Evolutionary conservation across 2,329 filamentous ascomycete species (phyloP).

Genomic region (Trichoderma koningiopsis): DNA sequence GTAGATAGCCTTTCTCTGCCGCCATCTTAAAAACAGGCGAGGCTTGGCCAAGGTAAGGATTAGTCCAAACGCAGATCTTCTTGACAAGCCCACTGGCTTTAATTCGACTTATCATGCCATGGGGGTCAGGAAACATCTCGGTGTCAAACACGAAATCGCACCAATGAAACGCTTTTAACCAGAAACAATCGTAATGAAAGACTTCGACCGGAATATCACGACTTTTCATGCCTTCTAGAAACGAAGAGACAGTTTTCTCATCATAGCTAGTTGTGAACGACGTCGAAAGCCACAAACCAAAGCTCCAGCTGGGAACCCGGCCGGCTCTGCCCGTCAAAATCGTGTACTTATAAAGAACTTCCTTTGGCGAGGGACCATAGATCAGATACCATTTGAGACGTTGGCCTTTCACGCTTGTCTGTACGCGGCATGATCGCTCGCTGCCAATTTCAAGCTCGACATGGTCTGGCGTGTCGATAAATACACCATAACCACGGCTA

Average conservation of each 20-base stretch:
- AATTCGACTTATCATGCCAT: slow-evolving; percentile 63
- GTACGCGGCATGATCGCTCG: slow-evolving; percentile 70
- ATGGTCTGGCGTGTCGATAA: slow-evolving; percentile 69
- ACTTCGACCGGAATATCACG: slow-evolving; percentile 68
- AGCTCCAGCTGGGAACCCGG: slow-evolving; percentile 72
- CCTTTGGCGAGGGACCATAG: slow-evolving; percentile 70
- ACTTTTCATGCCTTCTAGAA: slow-evolving; percentile 68
- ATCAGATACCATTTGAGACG: slow-evolving; percentile 74
- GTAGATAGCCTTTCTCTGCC: slow-evolving; percentile 66
- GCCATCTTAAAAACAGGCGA: slow-evolving; percentile 67
- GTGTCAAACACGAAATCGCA: slow-evolving; percentile 73
- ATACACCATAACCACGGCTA: slow-evolving; percentile 74
- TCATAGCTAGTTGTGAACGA: slow-evolving; percentile 75
- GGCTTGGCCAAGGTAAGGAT: slow-evolving; percentile 72
- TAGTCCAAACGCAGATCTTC: slow-evolving; percentile 76
- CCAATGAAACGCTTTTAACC: slow-evolving; percentile 76
- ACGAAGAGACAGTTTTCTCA: slow-evolving; percentile 66
- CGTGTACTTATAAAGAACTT: slow-evolving; percentile 68
- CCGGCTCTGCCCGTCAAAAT: slow-evolving; percentile 66
- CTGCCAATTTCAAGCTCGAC: slow-evolving; percentile 75
- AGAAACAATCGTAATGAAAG: slow-evolving; percentile 79
- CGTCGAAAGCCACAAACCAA: slow-evolving; percentile 75
- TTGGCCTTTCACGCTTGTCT: slow-evolving; percentile 69
- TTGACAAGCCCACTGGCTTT: slow-evolving; percentile 62
- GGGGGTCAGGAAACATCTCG: slow-evolving; percentile 69